Evolutionary conservation across 805 yeast genomes (phyloP), one percentile per base, ranked within the genome.

Genomic region (Millerago galiae): DNA sequence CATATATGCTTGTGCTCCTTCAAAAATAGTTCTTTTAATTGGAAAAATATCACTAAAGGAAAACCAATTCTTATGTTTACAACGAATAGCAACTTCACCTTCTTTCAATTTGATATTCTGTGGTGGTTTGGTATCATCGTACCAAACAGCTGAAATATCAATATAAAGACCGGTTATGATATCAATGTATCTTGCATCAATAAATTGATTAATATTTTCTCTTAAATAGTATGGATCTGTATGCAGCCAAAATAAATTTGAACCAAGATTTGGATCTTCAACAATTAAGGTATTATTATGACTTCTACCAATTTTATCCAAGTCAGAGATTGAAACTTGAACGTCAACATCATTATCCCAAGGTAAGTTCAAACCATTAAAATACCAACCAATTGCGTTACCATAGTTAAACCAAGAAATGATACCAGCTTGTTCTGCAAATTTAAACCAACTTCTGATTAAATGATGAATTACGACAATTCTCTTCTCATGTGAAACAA

Each of bases 261-360:
- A 62, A 0, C 80, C 79, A 30, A 65, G 67, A 10, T 40, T 41
- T 8, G 56, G 50, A 37, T 59, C 56, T 30, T 76, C 80, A 10
- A 72, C 59, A 17, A 76, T 60, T 28, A 76, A 48, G 3, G 75
- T 59, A 38, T 69, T 71, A 45, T 77, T 75, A 54, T 63, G 73
- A n/a, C 59, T 43, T 43, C 67, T 58, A 2, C 75, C 73, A 24
- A 77, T 51, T 39, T 51, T 59, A 32, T 63, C 62, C 40, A 78
- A 57, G 25, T 72, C 70, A 7, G 41, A 49, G 47, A 68, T 61
- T 1, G 82, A 72, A 62, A 77, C 63, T 45, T 77, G 79, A 24
- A 77, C 77, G 59, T 78, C 83, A 33, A 74, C 53, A 54, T 78
- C 83, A 37, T 69, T 65, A 51, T 78, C 83, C 81, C 81, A 78